These are phyloP conservation scores for Rasamsonia emersonii DNA, from an alignment of 2,329 filamentous ascomycete species.

Conservation along the genomic window DNA sequence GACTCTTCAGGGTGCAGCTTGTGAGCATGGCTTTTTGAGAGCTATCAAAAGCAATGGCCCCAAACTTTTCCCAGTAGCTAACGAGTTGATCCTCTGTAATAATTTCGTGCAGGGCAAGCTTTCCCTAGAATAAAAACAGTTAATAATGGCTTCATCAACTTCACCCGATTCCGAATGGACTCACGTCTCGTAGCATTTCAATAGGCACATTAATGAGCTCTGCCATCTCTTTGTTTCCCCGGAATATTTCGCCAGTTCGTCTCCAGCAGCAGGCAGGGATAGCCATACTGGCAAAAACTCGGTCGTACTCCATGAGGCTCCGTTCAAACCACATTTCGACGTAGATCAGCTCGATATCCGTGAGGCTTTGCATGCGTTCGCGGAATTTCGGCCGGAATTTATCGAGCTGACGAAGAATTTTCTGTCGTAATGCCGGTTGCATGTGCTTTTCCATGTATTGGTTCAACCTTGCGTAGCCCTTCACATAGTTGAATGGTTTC, in stretches of 20 bases:
- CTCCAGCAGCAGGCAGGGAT: conserved; percentile 97
- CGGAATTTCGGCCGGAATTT: conserved; percentile 92
- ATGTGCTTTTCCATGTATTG: conserved; percentile 89
- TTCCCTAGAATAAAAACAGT: conserved; percentile 58
- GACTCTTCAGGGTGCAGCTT: conserved; percentile 82
- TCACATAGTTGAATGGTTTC: conserved; percentile 97
- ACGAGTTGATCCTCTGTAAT: conserved; percentile 91
- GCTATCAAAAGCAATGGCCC: conserved; percentile 91
- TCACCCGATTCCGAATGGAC: too few species aligned
- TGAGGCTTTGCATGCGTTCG: conserved; percentile 85
- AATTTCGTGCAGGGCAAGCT: conserved; percentile 90
- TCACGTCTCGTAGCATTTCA: conserved; percentile 79
- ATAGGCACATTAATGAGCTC: conserved; percentile 90
- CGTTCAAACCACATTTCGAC: conserved; percentile 99
- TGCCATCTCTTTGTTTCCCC: conserved; percentile 98
- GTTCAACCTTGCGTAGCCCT: conserved; percentile 82
- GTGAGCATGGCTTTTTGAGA: conserved; percentile 92
- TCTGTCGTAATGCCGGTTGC: conserved; percentile 70
- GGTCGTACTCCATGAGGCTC: conserved; percentile 94
- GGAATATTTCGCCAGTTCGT: conserved; percentile 91
- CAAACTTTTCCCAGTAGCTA: conserved; percentile 98
- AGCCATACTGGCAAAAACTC: conserved; percentile 97
- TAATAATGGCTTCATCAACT: too few species aligned
- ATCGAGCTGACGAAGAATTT: conserved; percentile 84
- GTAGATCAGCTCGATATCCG: conserved; percentile 85